Evolutionary conservation across 1,284 basidiomycete species (phyloP).

Genomic region (Irpex lacteus): DNA sequence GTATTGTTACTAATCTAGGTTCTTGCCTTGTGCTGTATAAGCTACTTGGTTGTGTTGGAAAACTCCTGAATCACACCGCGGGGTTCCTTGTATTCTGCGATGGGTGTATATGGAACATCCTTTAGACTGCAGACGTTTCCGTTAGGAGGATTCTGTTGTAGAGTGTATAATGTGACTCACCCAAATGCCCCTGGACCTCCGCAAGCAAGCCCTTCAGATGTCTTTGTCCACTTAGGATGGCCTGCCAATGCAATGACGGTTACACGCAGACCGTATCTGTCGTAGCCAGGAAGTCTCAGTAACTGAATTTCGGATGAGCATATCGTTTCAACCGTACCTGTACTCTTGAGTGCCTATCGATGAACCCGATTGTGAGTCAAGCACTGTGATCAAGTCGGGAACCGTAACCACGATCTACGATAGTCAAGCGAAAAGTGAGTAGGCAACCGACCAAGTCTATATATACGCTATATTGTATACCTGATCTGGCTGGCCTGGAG

Average conservation of each 20-base stretch:
- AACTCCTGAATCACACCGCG: constrained; percentile 26
- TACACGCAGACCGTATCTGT: constrained; percentile 52
- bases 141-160: not conserved
- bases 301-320: too few relatives aligned
- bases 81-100: constrained; percentile 28
- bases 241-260: constrained; percentile 55
- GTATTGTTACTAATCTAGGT: not conserved
- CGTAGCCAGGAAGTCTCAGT: constrained; percentile 19
- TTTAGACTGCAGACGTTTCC: constrained; percentile 16
- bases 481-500: constrained; percentile 31
- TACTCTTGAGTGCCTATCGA: constrained; percentile 50
- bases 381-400: constrained; percentile 55
- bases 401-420: constrained; percentile 42
- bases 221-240: constrained; percentile 54
- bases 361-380: constrained; percentile 53
- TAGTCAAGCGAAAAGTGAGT: not conserved
- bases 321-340: constrained; percentile 17
- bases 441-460: not conserved
- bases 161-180: constrained; percentile 17
- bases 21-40: not conserved
- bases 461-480: constrained; percentile 7
- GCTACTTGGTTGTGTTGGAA: not conserved
- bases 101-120: constrained; percentile 26
- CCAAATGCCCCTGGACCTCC: constrained; percentile 43
- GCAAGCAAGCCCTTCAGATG: constrained; percentile 47